Evolutionary conservation across 306 rosid species (phyloP).

Genomic region (Quercus alba): DNA sequence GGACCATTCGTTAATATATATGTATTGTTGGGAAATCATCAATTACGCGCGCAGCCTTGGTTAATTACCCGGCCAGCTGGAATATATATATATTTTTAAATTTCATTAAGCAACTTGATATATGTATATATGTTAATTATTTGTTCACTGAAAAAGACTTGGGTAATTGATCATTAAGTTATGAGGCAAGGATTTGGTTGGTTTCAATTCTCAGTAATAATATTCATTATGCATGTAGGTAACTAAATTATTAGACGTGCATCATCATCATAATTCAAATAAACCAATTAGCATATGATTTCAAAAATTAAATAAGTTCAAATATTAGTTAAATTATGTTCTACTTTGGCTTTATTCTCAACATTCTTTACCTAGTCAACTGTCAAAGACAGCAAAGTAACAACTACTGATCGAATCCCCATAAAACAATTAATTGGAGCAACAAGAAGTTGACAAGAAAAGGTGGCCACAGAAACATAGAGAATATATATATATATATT

Average conservation of each 20-base stretch:
- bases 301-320: not conserved
- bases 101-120: not conserved
- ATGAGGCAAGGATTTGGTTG: no score
- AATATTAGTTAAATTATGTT: not conserved
- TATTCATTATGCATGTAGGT: not conserved
- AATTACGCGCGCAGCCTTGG: no score
- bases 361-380: not conserved
- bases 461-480: not conserved
- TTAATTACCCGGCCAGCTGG: not conserved
- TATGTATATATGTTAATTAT: not conserved
- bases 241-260: not conserved
- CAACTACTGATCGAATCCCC: no score
- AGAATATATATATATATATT: not conserved
- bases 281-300: not conserved
- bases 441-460: not conserved
- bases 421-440: not conserved
- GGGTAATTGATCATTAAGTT: not conserved
- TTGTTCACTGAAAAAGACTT: not conserved
- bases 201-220: no score
- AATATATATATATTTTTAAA: not conserved
- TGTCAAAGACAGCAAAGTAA: not conserved
- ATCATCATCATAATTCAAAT: not conserved
- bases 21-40: not conserved
- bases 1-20: not conserved
- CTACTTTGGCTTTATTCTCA: not conserved